phyloP scores from a whole-genome alignment of 2,329 filamentous ascomycete genomes.

The Aaosphaeria arxii region DNA sequence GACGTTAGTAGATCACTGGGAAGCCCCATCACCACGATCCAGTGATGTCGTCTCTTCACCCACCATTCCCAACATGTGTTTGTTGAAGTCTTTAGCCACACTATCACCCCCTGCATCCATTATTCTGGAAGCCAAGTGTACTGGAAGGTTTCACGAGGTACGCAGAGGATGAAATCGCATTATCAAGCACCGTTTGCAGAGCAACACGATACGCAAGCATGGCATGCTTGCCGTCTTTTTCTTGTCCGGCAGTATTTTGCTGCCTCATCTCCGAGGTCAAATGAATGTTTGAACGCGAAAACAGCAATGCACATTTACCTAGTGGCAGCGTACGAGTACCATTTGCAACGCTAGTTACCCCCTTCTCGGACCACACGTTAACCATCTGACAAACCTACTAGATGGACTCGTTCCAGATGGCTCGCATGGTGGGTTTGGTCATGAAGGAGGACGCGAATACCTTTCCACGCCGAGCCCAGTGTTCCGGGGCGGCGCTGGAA shows the following conservation, averaged over 20 bases:
- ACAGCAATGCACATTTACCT: conserved; percentile 28
- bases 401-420: conserved; percentile 56
- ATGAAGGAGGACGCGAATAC: conserved; percentile 37
- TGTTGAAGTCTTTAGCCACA: conserved; percentile 5
- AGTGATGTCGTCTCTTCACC: conserved; percentile 4
- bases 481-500: too few species aligned
- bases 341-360: conserved; percentile 10
- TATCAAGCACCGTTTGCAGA: conserved; percentile 18
- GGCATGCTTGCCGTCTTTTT: neutral
- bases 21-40: conserved; percentile 2
- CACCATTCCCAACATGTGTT: conserved; percentile 6
- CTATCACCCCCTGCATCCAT: conserved; percentile 11
- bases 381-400: conserved; percentile 48
- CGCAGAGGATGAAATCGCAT: conserved; percentile 12
- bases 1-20: conserved; percentile 8
- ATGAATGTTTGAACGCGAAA: conserved; percentile 19
- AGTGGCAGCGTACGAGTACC: conserved; percentile 26
- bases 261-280: conserved; percentile 5
- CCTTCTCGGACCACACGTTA: conserved; percentile 5
- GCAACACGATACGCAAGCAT: conserved; percentile 9
- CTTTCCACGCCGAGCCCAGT: conserved; percentile 32
- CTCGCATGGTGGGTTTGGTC: conserved; percentile 38
- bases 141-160: conserved; percentile 3
- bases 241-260: neutral
- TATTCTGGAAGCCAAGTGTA: conserved; percentile 12